These are phyloP conservation scores for Funneliformis mosseae DNA, from an alignment of 192 early-diverging fungal species.

Conservation along the genomic window DNA sequence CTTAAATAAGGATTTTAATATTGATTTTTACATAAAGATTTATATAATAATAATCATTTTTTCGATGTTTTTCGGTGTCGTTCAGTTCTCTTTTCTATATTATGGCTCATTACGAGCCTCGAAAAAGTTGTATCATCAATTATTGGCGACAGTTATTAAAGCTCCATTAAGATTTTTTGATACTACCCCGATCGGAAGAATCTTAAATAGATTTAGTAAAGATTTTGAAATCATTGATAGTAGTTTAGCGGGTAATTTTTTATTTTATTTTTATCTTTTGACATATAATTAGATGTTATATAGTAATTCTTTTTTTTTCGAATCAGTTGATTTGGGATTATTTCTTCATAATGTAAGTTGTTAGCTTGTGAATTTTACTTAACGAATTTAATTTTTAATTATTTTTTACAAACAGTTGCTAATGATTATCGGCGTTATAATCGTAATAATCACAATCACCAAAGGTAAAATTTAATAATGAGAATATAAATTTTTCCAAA, in stretches of 20 bases:
- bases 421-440: constrained; percentile 56
- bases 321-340: constrained; percentile 43
- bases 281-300: not conserved
- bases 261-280: not conserved
- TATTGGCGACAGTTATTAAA: constrained; percentile 60
- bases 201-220: constrained; percentile 83
- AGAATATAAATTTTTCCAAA: constrained; percentile 54
- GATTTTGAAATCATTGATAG: constrained; percentile 86
- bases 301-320: not conserved
- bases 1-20: constrained; percentile 34
- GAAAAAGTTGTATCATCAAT: constrained; percentile 52
- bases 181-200: constrained; percentile 80
- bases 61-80: constrained; percentile 42
- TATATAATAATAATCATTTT: constrained; percentile 62
- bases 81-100: constrained; percentile 47
- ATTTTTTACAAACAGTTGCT: not conserved
- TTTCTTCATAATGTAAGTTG: constrained; percentile 49
- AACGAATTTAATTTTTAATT: not conserved
- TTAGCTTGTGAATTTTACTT: not conserved
- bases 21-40: constrained; percentile 61
- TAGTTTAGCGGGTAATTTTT: constrained; percentile 33
- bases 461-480: constrained; percentile 68
- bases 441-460: constrained; percentile 66
- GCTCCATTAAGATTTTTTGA: constrained; percentile 89
- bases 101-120: constrained; percentile 60